phyloP scores from a whole-genome alignment of 805 yeast species.

The Cyberlindnera samutprakarnensis region DNA sequence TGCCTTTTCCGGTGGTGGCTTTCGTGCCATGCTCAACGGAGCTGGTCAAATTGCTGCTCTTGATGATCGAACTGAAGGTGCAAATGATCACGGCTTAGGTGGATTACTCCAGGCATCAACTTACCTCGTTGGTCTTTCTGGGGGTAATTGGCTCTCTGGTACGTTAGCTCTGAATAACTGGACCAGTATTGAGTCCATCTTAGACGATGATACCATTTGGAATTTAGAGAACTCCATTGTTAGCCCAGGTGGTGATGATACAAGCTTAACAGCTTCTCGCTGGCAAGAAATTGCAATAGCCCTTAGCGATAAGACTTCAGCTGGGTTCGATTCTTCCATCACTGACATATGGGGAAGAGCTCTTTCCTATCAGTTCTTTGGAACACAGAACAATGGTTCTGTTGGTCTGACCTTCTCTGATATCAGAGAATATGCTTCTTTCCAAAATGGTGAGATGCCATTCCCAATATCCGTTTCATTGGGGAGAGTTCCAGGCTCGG shows the following conservation, averaged over 20 bases:
- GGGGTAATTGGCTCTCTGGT: conserved; percentile 77
- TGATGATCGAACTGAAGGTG: conserved; percentile 58
- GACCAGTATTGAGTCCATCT: conserved; percentile 11
- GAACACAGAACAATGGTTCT: conserved; percentile 29
- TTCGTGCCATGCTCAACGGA: conserved; percentile 79
- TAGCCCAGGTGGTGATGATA: conserved; percentile 54
- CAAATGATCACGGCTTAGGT: conserved; percentile 52
- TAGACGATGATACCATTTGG: conserved; percentile 9
- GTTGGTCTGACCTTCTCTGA: conserved; percentile 49
- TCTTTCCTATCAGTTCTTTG: conserved; percentile 34
- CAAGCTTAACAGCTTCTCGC: conserved; percentile 29
- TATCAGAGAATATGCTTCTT: conserved; percentile 53
- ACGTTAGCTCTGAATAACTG: conserved; percentile 55
- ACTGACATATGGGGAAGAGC: conserved; percentile 83
- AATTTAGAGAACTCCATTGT: conserved; percentile 41
- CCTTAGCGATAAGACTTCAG: conserved; percentile 42
- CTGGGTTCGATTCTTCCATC: conserved; percentile 61
- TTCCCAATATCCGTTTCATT: conserved; percentile 55
- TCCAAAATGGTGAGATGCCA: conserved; percentile 57
- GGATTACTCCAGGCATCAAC: conserved; percentile 65
- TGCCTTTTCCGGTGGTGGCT: conserved; percentile 88
- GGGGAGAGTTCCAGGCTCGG: conserved; percentile 56
- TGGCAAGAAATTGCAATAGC: conserved; percentile 45
- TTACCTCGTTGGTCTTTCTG: conserved; percentile 70
- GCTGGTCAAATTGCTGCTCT: conserved; percentile 77